Conservation (phyloP, 2,329 filamentous ascomycete species). For the Moelleriella libera region DNA sequence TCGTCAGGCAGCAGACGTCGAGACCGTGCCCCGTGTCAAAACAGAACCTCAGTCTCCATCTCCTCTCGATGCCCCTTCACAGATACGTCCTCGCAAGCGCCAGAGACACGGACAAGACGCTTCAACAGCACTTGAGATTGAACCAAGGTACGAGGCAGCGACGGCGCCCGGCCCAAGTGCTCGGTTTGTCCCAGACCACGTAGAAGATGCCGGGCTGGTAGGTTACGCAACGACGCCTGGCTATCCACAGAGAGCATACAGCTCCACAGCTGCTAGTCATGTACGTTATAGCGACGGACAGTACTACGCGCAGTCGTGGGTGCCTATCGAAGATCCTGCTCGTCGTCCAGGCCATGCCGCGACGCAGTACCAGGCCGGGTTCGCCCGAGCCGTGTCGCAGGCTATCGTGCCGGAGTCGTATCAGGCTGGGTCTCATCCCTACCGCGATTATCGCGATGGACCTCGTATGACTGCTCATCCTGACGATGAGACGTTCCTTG, state of each 20-base stretch:
- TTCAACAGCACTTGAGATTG: slow-evolving; percentile 15
- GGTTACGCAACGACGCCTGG: not conserved
- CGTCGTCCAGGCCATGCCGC: slow-evolving; percentile 23
- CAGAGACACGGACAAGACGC: slow-evolving; percentile 32
- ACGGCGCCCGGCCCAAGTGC: slow-evolving; percentile 19
- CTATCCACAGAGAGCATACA: slow-evolving; percentile 7
- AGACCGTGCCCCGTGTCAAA: slow-evolving; percentile 43
- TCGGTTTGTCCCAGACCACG: slow-evolving; percentile 13
- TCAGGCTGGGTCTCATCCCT: slow-evolving; percentile 26
- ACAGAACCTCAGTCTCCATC: slow-evolving; percentile 51
- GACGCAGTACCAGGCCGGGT: slow-evolving; percentile 20
- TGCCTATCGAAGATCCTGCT: slow-evolving; percentile 14
- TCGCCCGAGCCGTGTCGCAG: slow-evolving; percentile 26
- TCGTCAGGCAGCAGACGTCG: slow-evolving; percentile 29
- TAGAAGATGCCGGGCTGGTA: slow-evolving; percentile 13
- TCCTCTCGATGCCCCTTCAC: slow-evolving; percentile 37
- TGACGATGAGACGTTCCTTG: slow-evolving; percentile 35
- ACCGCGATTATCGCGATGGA: slow-evolving; percentile 26
- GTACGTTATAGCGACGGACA: slow-evolving; percentile 16
- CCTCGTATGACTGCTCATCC: slow-evolving; percentile 34
- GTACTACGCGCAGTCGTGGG: slow-evolving; percentile 17
- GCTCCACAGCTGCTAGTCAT: slow-evolving; percentile 12
- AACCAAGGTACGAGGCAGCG: slow-evolving; percentile 28
- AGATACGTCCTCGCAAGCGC: slow-evolving; percentile 41
- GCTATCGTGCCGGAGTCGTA: slow-evolving; percentile 25